Conservation (phyloP, 192 early-diverging fungal genomes). For the Entophlyctis helioformis region DNA sequence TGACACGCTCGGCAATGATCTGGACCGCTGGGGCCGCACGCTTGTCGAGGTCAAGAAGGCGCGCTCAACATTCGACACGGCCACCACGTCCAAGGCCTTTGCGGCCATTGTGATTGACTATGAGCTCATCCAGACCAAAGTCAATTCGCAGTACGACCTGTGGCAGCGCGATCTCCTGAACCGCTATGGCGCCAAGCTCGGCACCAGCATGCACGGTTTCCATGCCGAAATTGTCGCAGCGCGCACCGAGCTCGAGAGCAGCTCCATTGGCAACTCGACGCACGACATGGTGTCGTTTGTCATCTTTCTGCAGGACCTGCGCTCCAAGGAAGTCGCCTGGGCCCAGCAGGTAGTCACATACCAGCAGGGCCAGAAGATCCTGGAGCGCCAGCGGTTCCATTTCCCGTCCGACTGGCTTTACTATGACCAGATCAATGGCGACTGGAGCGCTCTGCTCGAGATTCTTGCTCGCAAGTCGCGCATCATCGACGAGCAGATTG, state of each 20-base stretch:
- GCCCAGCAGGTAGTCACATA: constrained; percentile 74
- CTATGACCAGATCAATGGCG: constrained; percentile 89
- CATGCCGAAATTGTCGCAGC: constrained; percentile 61
- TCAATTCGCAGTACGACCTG: constrained; percentile 92
- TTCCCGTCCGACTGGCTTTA: constrained; percentile 95
- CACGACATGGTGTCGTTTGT: constrained; percentile 87
- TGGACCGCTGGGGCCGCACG: constrained; percentile 85
- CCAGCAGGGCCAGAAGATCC: constrained; percentile 78
- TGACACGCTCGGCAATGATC: constrained; percentile 71
- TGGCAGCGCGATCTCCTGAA: constrained; percentile 96
- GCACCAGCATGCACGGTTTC: constrained; percentile 70
- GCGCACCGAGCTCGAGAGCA: constrained; percentile 77
- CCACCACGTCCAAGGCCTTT: constrained; percentile 78
- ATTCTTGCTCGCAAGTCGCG: constrained; percentile 83
- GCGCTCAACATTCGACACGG: constrained; percentile 91
- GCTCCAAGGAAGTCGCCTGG: constrained; percentile 70
- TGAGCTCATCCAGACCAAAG: constrained; percentile 96
- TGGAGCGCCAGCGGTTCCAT: constrained; percentile 87
- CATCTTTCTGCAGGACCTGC: constrained; percentile 91
- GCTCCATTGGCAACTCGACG: constrained; percentile 69
- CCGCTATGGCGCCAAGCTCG: constrained; percentile 75
- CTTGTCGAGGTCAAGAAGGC: constrained; percentile 90
- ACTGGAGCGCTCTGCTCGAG: constrained; percentile 95
- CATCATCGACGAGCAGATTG: constrained; percentile 88
- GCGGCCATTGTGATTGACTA: constrained; percentile 86